Evolutionary conservation across 2,329 filamentous ascomycete genomes (phyloP), one percentile per base, ranked within the genome.

Genomic region (Aureobasidium musti): DNA sequence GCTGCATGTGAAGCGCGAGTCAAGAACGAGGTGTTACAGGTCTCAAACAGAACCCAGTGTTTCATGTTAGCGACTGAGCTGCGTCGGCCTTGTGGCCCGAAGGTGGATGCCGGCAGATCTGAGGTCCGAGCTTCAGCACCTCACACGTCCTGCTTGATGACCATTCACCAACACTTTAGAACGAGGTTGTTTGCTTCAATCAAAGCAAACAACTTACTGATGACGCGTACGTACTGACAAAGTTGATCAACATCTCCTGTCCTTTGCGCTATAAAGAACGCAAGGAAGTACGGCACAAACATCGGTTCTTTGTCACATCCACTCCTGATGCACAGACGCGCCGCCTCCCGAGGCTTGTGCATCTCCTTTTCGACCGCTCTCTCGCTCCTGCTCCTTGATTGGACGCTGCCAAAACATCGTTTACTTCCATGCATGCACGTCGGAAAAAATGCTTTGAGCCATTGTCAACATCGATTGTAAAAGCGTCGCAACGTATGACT

Each of bases 51-150:
- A 8, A 6, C 26, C 59, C 13, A 17, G 13, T 50, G 59, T 63
- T 63, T 63, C 59, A 63, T 63, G 43, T 63, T 63, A 61, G 59
- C 59, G 59, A 63, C 59, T 60, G 56, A 60, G 41, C 21, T 35
- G n/a, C 56, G 30, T 45, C 56, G 39, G 57, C 57, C 30, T 17
- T 23, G 10, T 23, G n/a, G 33, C n/a, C 41, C 37, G 41, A n/a
- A 47, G n/a, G 30, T n/a, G 45, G 59, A 28, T 63, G 45, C 59
- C 45, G 59, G 59, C 28, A 49, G 43, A 63, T 63, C 59, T 14
- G 30, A 5, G 59, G 50, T 21, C 59, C 30, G 23, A 63, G 59
- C 59, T 63, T 39, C 14, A 5, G 21, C 28, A 33, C 39, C 11
- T 35, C 41, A 26, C 41, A 60, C 28, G 28, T 35, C 28, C 26